A percentile compares a stretch with the other conserved stretches of the same genome.
These are phyloP conservation scores for Verbascum thapsus DNA, from an alignment of 257 asterid species.

Conservation along the genomic window DNA sequence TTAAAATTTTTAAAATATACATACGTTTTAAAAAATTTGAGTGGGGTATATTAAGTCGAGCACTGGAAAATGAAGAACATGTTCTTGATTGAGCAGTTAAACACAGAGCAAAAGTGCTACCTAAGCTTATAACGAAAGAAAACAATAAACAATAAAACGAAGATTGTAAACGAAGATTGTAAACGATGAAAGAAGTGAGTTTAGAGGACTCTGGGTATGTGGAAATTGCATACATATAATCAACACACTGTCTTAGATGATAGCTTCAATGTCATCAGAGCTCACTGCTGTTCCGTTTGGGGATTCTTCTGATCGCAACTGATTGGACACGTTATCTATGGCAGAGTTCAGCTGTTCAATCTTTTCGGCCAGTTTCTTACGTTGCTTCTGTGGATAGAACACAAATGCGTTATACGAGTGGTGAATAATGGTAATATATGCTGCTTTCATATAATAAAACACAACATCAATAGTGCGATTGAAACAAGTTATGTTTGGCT, in stretches of 20 bases:
- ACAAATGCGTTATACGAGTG: constrained; percentile 15
- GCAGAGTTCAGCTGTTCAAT: constrained; percentile 83
- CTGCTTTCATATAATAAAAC: background rate
- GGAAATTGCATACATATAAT: background rate
- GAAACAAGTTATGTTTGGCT: background rate
- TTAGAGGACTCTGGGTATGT: no score
- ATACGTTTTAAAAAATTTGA: no score
- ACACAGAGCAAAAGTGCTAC: no score
- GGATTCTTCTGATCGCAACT: constrained; percentile 55
- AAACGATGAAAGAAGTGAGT: no score
- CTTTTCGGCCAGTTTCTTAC: constrained; percentile 79
- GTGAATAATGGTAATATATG: background rate
- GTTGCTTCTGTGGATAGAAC: constrained; percentile 60
- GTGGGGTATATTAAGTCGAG: no score
- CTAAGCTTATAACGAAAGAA: no score
- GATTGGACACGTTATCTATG: constrained; percentile 69
- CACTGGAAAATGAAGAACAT: no score
- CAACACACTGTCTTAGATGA: constrained; percentile 41
- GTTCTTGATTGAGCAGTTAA: no score
- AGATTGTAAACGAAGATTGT: no score
- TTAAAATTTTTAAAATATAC: no score
- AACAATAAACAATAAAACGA: no score
- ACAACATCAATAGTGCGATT: background rate
- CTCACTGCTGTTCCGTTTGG: constrained; percentile 59
- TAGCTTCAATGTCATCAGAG: constrained; percentile 64